These are phyloP conservation scores for Fusarium temperatum DNA, from an alignment of 2,329 filamentous ascomycete genomes.

Conservation along the genomic window DNA sequence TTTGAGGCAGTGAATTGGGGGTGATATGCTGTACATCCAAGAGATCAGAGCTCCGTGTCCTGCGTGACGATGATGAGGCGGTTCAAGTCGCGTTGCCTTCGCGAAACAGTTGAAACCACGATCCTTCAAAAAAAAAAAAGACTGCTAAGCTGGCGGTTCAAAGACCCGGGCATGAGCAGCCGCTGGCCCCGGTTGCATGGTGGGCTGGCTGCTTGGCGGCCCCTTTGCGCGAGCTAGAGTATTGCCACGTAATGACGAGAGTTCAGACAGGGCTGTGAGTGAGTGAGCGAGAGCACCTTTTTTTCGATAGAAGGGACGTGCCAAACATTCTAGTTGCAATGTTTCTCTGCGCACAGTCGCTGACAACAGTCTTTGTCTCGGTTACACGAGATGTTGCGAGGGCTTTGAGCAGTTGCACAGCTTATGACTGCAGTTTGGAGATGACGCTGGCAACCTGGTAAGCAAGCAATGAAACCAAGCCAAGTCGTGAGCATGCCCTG, in stretches of 20 bases:
- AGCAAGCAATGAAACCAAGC: conserved; percentile 9
- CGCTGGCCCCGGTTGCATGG: conserved; percentile 28
- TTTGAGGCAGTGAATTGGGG: neutral
- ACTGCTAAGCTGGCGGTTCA: conserved; percentile 11
- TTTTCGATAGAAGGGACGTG: neutral
- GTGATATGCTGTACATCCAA: neutral
- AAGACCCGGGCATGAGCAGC: conserved; percentile 33
- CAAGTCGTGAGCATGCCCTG: conserved; percentile 8
- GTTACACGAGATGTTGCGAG: conserved; percentile 14
- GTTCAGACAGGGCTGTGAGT: conserved; percentile 28
- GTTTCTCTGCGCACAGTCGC: neutral
- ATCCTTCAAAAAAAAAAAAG: neutral
- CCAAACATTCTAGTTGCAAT: conserved; percentile 10
- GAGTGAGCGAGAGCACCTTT: conserved; percentile 7
- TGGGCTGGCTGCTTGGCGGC: conserved; percentile 40
- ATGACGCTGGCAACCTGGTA: conserved; percentile 35
- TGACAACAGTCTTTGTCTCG: conserved; percentile 7
- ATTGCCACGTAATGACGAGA: conserved; percentile 44
- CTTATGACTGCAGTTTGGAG: conserved; percentile 28
- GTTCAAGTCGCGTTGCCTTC: conserved; percentile 2
- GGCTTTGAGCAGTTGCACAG: conserved; percentile 24
- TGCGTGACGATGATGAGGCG: neutral
- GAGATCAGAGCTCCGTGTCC: neutral
- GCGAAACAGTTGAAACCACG: neutral
- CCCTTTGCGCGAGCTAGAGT: conserved; percentile 42